Base-by-base conservation (phyloP, 2,329 filamentous ascomycete species). In the Pyrenophora seminiperda region DNA sequence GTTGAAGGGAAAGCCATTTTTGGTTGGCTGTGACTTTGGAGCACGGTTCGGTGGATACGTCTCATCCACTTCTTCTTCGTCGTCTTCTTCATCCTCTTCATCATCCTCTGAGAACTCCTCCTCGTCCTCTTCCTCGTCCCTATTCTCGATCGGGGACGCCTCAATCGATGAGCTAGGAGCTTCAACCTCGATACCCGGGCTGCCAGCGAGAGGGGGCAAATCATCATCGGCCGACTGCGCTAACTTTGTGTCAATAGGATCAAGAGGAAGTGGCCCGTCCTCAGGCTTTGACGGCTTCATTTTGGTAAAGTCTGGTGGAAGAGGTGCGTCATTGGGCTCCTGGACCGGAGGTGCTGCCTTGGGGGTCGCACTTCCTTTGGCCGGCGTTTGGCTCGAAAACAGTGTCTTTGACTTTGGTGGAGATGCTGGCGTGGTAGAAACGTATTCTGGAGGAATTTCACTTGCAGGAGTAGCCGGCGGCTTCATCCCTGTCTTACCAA, bases 11-110 rank as follows among this genome's bases (percentile, higher is more conserved):
- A 53, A 64, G 10, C 39, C 40, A 14, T 15, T 46, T 19, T 51
- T 55, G 33, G 60, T 39, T 7, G 61, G 44, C 24, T 55, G 58
- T 9, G 57, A 34, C 33, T 56, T 56, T n/a, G 57, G 58, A 7
- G 52, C 48, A 29, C 50, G 44, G 46, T 63, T 57, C 32, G 60
- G 56, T 29, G 64, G 62, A 5, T 60, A 65, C 15, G 57, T 51
- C 62, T 83, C 80, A 17, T 71, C 71, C 0, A 64, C 67, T 1
- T 79, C 80, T 15, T 76, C 66, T 2, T 75, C 76, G 7, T 70
- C 67, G 2, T 45, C 51, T 2, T 53, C 67, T 1, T 68, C 68
- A 5, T 72, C 79, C 10, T 79, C 80, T 11, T 76, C 75, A 5
- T 71, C 70, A 2, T 66, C 67, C 2, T 69, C 68, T 17, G 42